Conservation (phyloP, 768 basidiomycete species). For the Vararia minispora region DNA sequence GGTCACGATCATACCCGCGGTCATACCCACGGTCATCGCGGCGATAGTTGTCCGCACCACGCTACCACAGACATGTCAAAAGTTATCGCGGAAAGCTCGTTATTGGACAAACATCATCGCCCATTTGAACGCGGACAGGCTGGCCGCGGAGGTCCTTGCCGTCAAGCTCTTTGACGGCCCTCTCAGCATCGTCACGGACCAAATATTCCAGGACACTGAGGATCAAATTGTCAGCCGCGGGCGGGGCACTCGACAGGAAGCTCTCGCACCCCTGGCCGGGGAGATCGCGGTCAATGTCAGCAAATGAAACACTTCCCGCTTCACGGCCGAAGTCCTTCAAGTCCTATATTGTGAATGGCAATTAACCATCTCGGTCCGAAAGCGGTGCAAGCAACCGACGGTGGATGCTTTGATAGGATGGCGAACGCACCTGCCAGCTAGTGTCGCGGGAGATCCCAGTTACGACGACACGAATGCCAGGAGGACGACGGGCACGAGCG, state of each 20-base stretch:
- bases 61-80: conserved; percentile 26
- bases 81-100: conserved; percentile 4
- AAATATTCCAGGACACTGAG: conserved; percentile 83
- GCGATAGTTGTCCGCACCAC: conserved; percentile 65
- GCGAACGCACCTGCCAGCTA: conserved; percentile 92
- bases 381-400: not conserved
- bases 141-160: conserved; percentile 82
- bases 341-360: conserved; percentile 51
- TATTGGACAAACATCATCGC: conserved; percentile 42
- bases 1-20: conserved; percentile 39
- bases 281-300: conserved; percentile 84
- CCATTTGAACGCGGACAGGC: conserved; percentile 58
- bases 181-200: conserved; percentile 81
- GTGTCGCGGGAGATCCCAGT: conserved; percentile 88
- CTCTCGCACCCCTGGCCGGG: conserved; percentile 81
- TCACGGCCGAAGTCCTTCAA: conserved; percentile 96
- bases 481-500: conserved; percentile 62
- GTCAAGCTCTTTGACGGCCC: conserved; percentile 81
- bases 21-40: conserved; percentile 64
- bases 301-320: conserved; percentile 86
- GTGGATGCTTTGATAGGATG: conserved; percentile 16
- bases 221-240: not conserved
- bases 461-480: conserved; percentile 76
- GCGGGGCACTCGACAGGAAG: not conserved
- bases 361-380: not conserved